Base-by-base conservation (phyloP, 306 rosid genomes). In the Glycyrrhiza uralensis region DNA sequence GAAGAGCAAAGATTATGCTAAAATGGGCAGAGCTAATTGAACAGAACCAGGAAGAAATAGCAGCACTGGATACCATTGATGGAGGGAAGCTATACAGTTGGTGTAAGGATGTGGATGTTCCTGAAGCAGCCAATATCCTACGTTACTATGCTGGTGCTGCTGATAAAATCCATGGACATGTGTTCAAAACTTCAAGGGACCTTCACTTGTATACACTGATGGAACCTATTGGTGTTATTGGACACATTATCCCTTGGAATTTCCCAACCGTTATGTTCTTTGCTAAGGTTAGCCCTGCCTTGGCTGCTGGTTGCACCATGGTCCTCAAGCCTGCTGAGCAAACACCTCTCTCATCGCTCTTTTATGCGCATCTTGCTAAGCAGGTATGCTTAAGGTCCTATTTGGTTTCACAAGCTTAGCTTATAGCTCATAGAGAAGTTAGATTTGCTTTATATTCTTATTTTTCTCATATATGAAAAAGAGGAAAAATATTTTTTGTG, bases 61-160 rank as follows among this genome's bases (percentile, higher is more conserved):
- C 96, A 23, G 73, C 85, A 22, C 75, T 94, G 82, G 97, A 94
- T 11, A 75, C 91, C 13, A 72, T 93, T 56, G 97, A 93, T 75
- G 98, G 83, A 0, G 98, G 96, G 4, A 89, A 86, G 65, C 39
- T 84, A 76, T 86, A 78, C 20, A 20, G 68, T 39, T 4, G 41
- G 26, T 76, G 92, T n/a, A 91, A 89, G 72, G 57, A 55, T 2
- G 17, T 69, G 7, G 98, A 89, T 39, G 69, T 93, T 64, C 98
- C 98, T 1, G 51, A 28, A 24, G 84, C 70, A 20, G 76, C 78
- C 5, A 62, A 76, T 2, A 29, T n/a, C 7, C 66, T 93, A 3
- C 88, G 92, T n/a, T 91, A 93, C 86, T 93, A 90, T 57, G 98
- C 94, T 0, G 97, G 98, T 0, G 94, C 98, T 9, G 98, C 97